Base-by-base conservation (phyloP, 805 yeast species). In the Suhomyces faveliae region DNA sequence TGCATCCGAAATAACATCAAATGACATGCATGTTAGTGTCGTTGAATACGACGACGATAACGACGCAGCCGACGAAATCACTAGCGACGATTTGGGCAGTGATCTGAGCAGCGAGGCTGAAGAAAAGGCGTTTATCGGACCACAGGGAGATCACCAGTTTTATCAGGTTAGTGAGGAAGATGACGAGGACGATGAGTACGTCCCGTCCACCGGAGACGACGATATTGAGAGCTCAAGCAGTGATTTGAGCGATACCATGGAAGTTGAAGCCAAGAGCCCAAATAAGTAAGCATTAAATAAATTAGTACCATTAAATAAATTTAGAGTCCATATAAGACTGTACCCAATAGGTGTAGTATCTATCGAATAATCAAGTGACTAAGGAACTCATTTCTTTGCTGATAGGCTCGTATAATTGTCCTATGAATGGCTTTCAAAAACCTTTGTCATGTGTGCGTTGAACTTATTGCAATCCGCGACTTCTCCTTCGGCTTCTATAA, bases 1-100 rank as follows among this genome's bases (percentile, higher is more conserved):
- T 22, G 47, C 29, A 11, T 27, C 44, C 11, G 41, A 45, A 4
- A 27, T 24, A 4, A 33, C 38, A 5, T 23, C 46, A 20, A 46
- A 44, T 24, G 50, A 43, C 17, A 22, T 46, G 12, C 43, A 47
- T 3, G 49, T 50, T 10, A 44, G 48, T 23, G 37, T 37, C 35
- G 48, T 46, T 9, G 51, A 47, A 12, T 50, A 52, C 19, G 55
- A 45, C 3, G 55, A 52, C 17, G 53, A 50, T 13, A 45, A 46
- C 10, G 37, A 33, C 15, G 37, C 37, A 33, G 37, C 37, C n/a
- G 37, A 33, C 8, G 37, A 33, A 33, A 33, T 15, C 37, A 33
- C 19, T 15, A 33, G 37, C 21, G 51, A 41, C n/a, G 50, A 49
- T 11, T 41, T 40, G n/a, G 46, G 23, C 8, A 30, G 40, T 23